Evolutionary conservation across 2,329 filamentous ascomycete species (phyloP).

Genomic region (Mollisiaceae sp.): DNA sequence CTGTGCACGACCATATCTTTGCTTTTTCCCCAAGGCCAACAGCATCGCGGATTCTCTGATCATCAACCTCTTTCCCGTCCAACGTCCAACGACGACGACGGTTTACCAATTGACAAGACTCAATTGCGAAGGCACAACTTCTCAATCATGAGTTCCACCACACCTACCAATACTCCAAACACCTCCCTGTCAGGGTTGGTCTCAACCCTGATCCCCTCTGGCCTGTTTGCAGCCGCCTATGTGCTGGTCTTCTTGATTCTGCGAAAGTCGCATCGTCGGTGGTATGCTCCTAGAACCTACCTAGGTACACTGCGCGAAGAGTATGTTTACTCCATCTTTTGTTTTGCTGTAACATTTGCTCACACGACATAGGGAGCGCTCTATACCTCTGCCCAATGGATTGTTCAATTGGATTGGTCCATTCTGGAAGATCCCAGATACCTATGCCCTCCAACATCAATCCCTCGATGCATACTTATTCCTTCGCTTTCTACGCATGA

Average conservation of each 20-base stretch:
- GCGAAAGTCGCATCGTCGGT: conserved; percentile 52
- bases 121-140: conserved; percentile 17
- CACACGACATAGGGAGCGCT: conserved; percentile 54
- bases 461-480: conserved; percentile 93
- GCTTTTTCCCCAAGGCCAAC: neutral
- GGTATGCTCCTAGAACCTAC: conserved; percentile 61
- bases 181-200: conserved; percentile 48
- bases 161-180: conserved; percentile 18
- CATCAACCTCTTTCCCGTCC: neutral
- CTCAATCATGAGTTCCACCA: conserved; percentile 19
- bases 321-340: conserved; percentile 26
- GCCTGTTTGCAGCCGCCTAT: conserved; percentile 51
- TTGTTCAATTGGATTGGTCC: conserved; percentile 69
- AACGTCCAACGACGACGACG: neutral
- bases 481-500: conserved; percentile 83
- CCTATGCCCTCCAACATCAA: conserved; percentile 85
- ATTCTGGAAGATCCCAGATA: conserved; percentile 74
- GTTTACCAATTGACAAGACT: neutral
- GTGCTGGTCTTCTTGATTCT: conserved; percentile 55
- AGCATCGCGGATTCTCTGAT: neutral
- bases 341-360: conserved; percentile 14
- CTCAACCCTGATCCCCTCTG: conserved; percentile 52
- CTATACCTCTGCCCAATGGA: conserved; percentile 63
- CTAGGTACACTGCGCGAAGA: conserved; percentile 55
- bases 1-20: conserved; percentile 2